phyloP scores from a whole-genome alignment of 164 flowering plant genomes.

The Kalanchoe fedtschenkoi region DNA sequence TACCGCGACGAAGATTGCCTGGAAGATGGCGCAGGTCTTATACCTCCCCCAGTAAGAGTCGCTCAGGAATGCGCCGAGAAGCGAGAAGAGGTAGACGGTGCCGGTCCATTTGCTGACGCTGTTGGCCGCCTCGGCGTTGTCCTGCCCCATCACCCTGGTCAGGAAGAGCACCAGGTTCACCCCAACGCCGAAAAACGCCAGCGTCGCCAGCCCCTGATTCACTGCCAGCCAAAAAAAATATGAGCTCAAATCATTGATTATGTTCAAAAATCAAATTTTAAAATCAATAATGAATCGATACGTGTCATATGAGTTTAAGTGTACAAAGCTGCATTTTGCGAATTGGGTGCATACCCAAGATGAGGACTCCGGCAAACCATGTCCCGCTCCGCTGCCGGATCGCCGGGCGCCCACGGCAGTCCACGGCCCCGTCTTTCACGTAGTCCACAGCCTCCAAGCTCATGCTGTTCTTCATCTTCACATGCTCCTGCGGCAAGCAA shows the following conservation, averaged over 20 bases:
- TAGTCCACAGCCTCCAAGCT: background rate
- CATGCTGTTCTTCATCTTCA: conserved; percentile 1
- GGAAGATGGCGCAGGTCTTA: conserved; percentile 54
- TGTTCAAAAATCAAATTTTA: no score
- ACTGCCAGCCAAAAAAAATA: conserved; percentile 18
- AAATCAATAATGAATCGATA: no score
- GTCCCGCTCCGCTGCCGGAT: background rate
- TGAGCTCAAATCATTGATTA: background rate
- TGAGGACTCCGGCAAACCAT: conserved; percentile 1
- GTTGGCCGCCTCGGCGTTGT: conserved; percentile 58
- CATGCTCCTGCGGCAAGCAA: background rate
- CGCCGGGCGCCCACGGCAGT: background rate
- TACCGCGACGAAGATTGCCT: conserved; percentile 45
- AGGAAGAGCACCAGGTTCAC: conserved; percentile 56
- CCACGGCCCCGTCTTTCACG: background rate
- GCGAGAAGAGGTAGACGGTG: conserved; percentile 56
- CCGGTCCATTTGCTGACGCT: conserved; percentile 75
- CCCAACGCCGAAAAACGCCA: conserved; percentile 64
- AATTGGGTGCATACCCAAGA: conserved; percentile 4
- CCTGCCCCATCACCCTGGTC: conserved; percentile 52
- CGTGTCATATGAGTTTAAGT: no score
- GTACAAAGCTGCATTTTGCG: no score
- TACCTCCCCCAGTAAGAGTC: conserved; percentile 68
- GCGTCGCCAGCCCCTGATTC: conserved; percentile 60
- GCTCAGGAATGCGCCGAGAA: conserved; percentile 81